Conservation (phyloP, 306 rosid genomes). For the Cucumis cinereus region DNA sequence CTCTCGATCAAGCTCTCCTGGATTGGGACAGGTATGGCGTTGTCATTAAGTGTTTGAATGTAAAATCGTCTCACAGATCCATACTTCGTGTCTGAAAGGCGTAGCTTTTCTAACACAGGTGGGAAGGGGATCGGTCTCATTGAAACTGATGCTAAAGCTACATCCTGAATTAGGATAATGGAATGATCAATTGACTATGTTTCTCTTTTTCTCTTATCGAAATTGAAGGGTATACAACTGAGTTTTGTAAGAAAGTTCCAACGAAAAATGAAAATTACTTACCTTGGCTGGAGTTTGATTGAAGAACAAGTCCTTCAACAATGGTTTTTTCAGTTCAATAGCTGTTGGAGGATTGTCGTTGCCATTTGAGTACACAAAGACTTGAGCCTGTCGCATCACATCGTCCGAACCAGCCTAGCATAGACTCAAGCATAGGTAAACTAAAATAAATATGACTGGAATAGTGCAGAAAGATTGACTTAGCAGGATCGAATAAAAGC, state of each 20-base stretch:
- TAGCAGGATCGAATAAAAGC: not conserved
- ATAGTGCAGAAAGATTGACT: not conserved
- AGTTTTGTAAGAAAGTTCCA: not conserved
- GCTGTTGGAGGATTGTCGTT: conserved; percentile 72
- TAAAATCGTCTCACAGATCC: conserved; percentile 77
- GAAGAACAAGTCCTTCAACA: conserved; percentile 71
- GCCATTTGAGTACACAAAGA: conserved; percentile 74
- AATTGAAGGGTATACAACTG: not conserved
- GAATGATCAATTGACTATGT: not conserved
- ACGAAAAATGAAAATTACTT: not conserved
- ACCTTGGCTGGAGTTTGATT: conserved; percentile 86
- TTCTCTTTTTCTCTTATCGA: not conserved
- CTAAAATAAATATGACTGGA: not conserved
- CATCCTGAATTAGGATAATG: conserved; percentile 42
- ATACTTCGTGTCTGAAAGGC: conserved; percentile 53
- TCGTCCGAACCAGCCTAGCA: conserved; percentile 64
- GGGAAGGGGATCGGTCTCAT: conserved; percentile 85
- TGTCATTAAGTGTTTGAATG: conserved; percentile 68
- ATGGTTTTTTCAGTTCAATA: conserved; percentile 53
- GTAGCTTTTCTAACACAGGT: conserved; percentile 69
- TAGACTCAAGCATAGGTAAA: not conserved
- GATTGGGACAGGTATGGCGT: conserved; percentile 46
- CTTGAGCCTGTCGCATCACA: conserved; percentile 77
- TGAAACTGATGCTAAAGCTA: conserved; percentile 81
- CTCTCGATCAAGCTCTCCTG: conserved; percentile 64